These are phyloP conservation scores for Fusarium sp. DNA, from an alignment of 2,329 filamentous ascomycete genomes.

Conservation along the genomic window DNA sequence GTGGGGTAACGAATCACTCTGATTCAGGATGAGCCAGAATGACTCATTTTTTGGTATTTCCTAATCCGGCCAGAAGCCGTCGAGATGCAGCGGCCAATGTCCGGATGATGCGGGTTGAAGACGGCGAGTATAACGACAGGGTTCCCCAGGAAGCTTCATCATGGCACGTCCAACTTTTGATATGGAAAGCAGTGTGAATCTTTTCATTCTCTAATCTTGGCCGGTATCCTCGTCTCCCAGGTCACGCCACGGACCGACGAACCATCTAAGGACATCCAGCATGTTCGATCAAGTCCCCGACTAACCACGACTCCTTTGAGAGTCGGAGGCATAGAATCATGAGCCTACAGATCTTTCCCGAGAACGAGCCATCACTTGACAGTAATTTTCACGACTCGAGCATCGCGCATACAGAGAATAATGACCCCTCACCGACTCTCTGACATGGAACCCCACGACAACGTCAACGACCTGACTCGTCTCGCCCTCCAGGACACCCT, in stretches of 20 bases:
- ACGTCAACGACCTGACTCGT: neutral
- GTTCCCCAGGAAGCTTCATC: neutral
- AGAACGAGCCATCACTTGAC: neutral
- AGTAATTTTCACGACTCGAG: neutral
- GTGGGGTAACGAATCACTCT: neutral
- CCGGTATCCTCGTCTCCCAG: neutral
- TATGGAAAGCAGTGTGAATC: neutral
- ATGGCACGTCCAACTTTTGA: neutral
- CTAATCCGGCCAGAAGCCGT: slow-evolving; percentile 18
- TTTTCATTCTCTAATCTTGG: neutral
- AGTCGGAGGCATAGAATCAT: neutral
- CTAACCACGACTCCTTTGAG: neutral
- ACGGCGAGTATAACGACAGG: neutral
- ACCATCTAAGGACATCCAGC: neutral
- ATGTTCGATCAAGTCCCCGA: neutral
- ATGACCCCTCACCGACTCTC: neutral
- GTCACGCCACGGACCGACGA: neutral
- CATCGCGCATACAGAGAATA: neutral
- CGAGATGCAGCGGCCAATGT: neutral
- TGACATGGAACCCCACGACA: neutral
- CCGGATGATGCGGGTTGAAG: neutral
- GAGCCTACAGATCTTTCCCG: neutral
- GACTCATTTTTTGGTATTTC: slow-evolving; percentile 46
- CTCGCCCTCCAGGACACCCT: neutral
- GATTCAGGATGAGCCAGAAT: slow-evolving; percentile 48